A percentile compares a stretch with the other conserved stretches of the same genome.
These are phyloP conservation scores for Geosmithia putterillii DNA, from an alignment of 2,329 filamentous ascomycete genomes.

Conservation along the genomic window DNA sequence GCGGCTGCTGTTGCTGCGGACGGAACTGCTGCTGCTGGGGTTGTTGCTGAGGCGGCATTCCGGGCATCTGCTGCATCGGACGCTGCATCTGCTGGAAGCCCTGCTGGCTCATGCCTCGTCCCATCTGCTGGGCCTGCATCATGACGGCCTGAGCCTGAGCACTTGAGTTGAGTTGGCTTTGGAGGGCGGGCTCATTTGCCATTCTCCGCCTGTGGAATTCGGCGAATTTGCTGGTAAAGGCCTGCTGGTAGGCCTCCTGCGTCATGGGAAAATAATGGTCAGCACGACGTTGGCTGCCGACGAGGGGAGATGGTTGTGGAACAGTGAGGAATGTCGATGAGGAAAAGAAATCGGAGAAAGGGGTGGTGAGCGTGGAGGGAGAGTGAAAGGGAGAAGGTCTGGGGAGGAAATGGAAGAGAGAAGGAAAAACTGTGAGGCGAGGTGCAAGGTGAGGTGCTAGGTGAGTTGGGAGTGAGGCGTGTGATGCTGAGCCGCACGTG, in stretches of 20 bases:
- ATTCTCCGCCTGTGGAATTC: conserved; percentile 40
- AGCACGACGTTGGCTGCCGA: background rate
- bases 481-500: background rate
- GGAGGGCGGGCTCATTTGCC: conserved; percentile 33
- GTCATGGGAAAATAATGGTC: background rate
- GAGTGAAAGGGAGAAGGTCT: too few relatives aligned
- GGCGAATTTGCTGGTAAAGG: conserved; percentile 29
- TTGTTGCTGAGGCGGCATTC: conserved; percentile 34
- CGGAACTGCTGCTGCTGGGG: conserved; percentile 15
- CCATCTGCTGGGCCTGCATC: conserved; percentile 28
- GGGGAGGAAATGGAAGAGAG: too few relatives aligned
- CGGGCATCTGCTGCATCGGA: conserved; percentile 41
- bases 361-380: background rate
- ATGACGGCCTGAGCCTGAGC: conserved; percentile 33
- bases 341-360: background rate
- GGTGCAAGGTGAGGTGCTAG: too few relatives aligned
- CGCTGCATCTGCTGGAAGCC: conserved; percentile 47
- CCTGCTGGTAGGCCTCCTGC: conserved; percentile 37
- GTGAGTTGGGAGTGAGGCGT: background rate
- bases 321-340: conserved; percentile 3
- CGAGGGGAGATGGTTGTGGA: too few relatives aligned
- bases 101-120: conserved; percentile 36
- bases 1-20: conserved; percentile 10
- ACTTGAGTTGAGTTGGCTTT: conserved; percentile 35
- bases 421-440: too few relatives aligned